Percentiles rank a stretch among this genome's conserved stretches.
Evolutionary conservation across 208 protist species (phyloP).

Genomic region (Leishmania guyanensis): DNA sequence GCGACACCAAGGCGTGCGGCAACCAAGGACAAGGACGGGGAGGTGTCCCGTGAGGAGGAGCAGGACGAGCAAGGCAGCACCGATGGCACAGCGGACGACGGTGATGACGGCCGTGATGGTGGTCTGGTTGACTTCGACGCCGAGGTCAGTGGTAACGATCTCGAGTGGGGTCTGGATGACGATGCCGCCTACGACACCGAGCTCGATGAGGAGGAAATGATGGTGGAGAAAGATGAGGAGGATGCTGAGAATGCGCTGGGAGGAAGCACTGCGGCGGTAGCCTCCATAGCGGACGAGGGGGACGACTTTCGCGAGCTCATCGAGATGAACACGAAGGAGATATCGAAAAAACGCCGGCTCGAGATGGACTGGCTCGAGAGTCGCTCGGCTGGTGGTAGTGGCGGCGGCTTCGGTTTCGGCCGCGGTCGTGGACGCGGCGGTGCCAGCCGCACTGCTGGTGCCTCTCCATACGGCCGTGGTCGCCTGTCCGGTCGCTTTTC

Average conservation of each 20-base stretch:
- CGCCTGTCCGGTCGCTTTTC: slow-evolving; percentile 17
- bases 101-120: neutral
- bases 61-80: slow-evolving; percentile 3
- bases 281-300: slow-evolving; percentile 54
- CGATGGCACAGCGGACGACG: neutral
- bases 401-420: slow-evolving; percentile 8
- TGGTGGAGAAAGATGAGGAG: slow-evolving; percentile 32
- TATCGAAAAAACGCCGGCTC: slow-evolving; percentile 71
- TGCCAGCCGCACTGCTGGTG: slow-evolving; percentile 10
- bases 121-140: slow-evolving; percentile 46
- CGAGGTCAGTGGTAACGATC: slow-evolving; percentile 46
- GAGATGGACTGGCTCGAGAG: slow-evolving; percentile 75
- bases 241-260: slow-evolving; percentile 50
- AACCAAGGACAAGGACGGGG: slow-evolving; percentile 33
- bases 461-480: slow-evolving; percentile 29
- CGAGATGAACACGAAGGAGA: slow-evolving; percentile 54
- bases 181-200: slow-evolving; percentile 55
- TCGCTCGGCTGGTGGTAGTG: slow-evolving; percentile 24
- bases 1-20: neutral
- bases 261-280: slow-evolving; percentile 16
- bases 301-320: slow-evolving; percentile 86
- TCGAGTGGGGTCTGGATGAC: slow-evolving; percentile 81
- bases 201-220: slow-evolving; percentile 36
- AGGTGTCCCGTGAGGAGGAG: slow-evolving; percentile 29
- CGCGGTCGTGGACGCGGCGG: slow-evolving; percentile 15